Evolutionary conservation across 108 stramenopile genomes (phyloP).

Genomic region (Discostella pseudostelligera): DNA sequence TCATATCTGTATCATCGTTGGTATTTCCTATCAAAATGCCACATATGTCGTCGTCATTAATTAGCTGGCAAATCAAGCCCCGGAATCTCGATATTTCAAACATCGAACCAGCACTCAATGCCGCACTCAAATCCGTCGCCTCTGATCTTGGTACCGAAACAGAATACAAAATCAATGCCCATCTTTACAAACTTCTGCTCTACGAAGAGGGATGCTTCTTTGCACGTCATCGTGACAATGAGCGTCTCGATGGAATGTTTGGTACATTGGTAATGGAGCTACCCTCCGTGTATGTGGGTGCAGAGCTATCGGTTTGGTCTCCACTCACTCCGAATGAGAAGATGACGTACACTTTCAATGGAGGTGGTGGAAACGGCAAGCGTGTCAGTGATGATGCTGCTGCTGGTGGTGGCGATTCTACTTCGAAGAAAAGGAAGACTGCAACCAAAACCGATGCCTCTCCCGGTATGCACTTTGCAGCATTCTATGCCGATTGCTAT

Average conservation of each 20-base stretch:
- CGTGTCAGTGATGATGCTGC: no score
- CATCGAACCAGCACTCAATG: conserved; percentile 12
- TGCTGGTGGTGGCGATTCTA: conserved; percentile 2
- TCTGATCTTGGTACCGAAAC: conserved; percentile 16
- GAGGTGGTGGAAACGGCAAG: neutral
- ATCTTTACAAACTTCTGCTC: conserved; percentile 45
- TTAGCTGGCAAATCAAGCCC: conserved; percentile 27
- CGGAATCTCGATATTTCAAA: conserved; percentile 15
- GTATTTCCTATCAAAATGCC: neutral
- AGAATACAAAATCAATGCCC: conserved; percentile 28
- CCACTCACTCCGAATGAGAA: conserved; percentile 27
- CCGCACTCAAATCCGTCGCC: conserved; percentile 20
- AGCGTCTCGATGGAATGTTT: conserved; percentile 48
- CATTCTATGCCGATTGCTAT: conserved; percentile 34
- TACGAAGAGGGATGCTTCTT: conserved; percentile 49
- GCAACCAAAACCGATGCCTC: conserved; percentile 4
- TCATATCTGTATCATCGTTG: neutral
- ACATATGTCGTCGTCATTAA: no score
- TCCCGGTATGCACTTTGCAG: conserved; percentile 19
- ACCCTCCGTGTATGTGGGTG: conserved; percentile 25
- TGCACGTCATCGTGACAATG: conserved; percentile 43
- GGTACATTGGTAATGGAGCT: conserved; percentile 45
- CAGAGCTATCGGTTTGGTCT: conserved; percentile 18
- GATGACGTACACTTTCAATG: conserved; percentile 18
- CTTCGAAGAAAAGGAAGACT: conserved; percentile 10